Evolutionary conservation across 176 grass and related monocot genomes (phyloP), one percentile per base, ranked within the genome.

Genomic region (Lolium rigidum): DNA sequence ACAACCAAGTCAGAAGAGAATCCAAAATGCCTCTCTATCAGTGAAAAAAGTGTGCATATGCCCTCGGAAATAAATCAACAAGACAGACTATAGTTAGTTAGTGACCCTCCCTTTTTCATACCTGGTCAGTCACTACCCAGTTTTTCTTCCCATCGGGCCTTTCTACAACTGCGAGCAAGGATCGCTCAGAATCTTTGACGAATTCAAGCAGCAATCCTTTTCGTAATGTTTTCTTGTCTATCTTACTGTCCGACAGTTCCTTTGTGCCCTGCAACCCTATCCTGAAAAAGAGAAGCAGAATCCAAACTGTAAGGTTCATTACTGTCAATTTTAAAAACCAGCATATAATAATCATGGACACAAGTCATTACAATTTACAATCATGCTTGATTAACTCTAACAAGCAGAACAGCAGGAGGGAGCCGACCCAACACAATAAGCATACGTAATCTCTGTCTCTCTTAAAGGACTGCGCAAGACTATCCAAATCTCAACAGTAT

Each of bases 81-180:
- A 75, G 38, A 73, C 80, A 54, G 84, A 44, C 18, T 71, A 63
- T 28, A 66, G 26, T 66, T 66, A 66, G 26, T 6, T 15, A 84
- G 76, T 79, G 38, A 47, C 60, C 28, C 7, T 48, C 82, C 91
- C 17, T 35, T 50, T 68, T 83, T 21, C 18, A 83, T 74, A 99
- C 97, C 90, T 96, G 90, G 86, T 99, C 97, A 82, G 78, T 89
- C 67, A 99, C 94, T 44, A 94, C 79, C 97, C 94, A 96, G 82
- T 96, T 95, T 90, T 96, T 96, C 94, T 96, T 99, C 63, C 94
- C 94, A 78, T 99, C 94, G 2, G 94, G 90, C 76, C 90, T 96
- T 86, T 92, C 88, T 5, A 88, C 97, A 78, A 99, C 86, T 50
- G 90, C 94, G 41, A 99, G 88, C 85, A 94, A 86, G 73, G 70